Evolutionary conservation across 768 basidiomycete genomes (phyloP), one percentile per base, ranked within the genome.

Genomic region (Boletus reticulatus): DNA sequence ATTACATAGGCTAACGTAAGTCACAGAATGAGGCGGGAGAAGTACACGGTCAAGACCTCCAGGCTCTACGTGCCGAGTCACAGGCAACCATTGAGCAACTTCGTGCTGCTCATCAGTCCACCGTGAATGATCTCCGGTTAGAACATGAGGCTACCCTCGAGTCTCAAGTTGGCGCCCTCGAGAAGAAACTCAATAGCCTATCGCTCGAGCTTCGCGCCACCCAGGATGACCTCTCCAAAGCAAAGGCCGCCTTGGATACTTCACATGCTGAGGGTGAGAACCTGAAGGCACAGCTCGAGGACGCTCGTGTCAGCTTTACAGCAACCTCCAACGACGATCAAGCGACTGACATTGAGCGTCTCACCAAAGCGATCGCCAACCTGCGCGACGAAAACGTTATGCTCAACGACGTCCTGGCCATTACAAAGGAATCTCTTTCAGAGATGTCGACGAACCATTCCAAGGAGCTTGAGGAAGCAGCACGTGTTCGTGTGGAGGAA

Each of bases 181-280:
- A 85, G 71, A 91, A 91, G 74, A 80, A 81, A 63, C 78, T 89
- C 48, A 75, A 75, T 51, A 80, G 73, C 48, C 76, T 87, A 58
- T 82, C 74, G 53, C 73, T 92, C 31, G 89, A 93, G 61, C 80
- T 94, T 42, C 91, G 87, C 64, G 92, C 91, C 14, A 91, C 92
- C 0, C 84, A 87, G 64, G 91, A 94, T 58, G 91, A 93, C 67
- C 83, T 94, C 36, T 65, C 78, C 4, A 93, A 92, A 75, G 79
- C 88, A 6, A 93, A 94, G 69, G 66, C 80, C 1, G 72, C 81
- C 24, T 64, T 85, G 9, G 79, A 84, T 19, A 56, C 79, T 7
- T 74, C 82, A 31, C 77, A 77, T 29, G 66, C 75, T 4, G 88
- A 92, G 60, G 70, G 83, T 7, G 81, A 82, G 53, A 75, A 58